These are phyloP conservation scores for Forsythia viridissima DNA, from an alignment of 257 asterid genomes.

Conservation along the genomic window DNA sequence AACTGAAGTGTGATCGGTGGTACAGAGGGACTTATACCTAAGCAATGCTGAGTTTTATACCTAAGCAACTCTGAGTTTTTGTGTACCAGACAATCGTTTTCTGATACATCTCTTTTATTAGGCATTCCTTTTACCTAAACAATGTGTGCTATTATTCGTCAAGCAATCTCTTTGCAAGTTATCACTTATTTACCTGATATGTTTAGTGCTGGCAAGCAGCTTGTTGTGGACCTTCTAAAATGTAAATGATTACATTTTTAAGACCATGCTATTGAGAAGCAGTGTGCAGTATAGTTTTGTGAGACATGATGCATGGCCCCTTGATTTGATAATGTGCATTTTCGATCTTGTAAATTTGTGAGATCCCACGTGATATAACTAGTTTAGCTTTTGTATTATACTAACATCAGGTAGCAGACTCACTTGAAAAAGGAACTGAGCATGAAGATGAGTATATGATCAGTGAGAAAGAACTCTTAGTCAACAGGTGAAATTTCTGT, in stretches of 20 bases:
- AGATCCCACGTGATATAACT: background rate
- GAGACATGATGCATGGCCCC: background rate
- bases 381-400: constrained; percentile 11
- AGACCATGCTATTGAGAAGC: background rate
- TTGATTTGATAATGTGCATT: background rate
- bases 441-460: constrained; percentile 99
- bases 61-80: background rate
- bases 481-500: constrained; percentile 60
- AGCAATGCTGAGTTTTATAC: background rate
- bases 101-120: background rate
- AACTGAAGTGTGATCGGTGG: background rate
- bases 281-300: background rate
- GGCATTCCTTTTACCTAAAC: background rate
- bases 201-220: background rate
- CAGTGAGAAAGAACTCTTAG: constrained; percentile 94
- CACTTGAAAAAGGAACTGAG: constrained; percentile 97
- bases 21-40: background rate
- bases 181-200: background rate
- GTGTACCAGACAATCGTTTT: background rate
- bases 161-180: background rate
- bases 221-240: background rate
- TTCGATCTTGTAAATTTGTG: background rate
- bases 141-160: background rate
- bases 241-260: background rate
- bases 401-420: constrained; percentile 76